Evolutionary conservation across 2,329 filamentous ascomycete species (phyloP), one percentile per base, ranked within the genome.

Genomic region (Xylaria polymorpha): DNA sequence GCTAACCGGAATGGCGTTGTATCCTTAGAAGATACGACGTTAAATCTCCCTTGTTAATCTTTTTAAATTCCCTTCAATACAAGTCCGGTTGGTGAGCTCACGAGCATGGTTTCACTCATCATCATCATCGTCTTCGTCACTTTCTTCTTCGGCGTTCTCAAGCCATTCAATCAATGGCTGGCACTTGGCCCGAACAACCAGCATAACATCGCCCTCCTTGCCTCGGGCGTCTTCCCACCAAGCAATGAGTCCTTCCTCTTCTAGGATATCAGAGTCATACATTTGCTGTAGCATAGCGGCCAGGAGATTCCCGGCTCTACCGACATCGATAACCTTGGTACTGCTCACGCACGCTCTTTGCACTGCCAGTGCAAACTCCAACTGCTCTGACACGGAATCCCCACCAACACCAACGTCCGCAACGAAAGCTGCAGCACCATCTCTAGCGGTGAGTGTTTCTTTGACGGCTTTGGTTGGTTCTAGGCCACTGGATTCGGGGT

Each of bases 191-290:
- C 91, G 90, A 18, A 98, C 88, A 59, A 83, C 86, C 68, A 81
- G 81, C 90, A 98, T 88, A 62, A 88, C 87, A 64, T 92, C 91
- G 15, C 85, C 89, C 64, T 89, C 90, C 29, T 82, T 86, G 6
- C 91, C 91, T 76, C 90, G 80, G 57, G 87, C 85, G 79, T 97
- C 91, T 22, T 85, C 87, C 94, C 94, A 98, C 96, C 96, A 99
- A 57, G 87, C 87, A 75, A 95, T 83, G 73, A 97, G 92, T 0
- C 92, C 94, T 50, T 98, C 94, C 77, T 97, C 94, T 78, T 97
- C 94, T 1, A 98, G 82, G 18, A 97, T 86, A 73, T 98, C 96
- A 58, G 92, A 81, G 73, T 92, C 89, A 78, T 97, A 97, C 61
- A 98, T 84, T 80, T 94, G 92, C 82, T 97, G 96, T 73, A 94